A percentile compares a stretch with the other conserved stretches of the same genome.
Evolutionary conservation across 768 basidiomycete species (phyloP).

Genomic region (Grammothele lineata): DNA sequence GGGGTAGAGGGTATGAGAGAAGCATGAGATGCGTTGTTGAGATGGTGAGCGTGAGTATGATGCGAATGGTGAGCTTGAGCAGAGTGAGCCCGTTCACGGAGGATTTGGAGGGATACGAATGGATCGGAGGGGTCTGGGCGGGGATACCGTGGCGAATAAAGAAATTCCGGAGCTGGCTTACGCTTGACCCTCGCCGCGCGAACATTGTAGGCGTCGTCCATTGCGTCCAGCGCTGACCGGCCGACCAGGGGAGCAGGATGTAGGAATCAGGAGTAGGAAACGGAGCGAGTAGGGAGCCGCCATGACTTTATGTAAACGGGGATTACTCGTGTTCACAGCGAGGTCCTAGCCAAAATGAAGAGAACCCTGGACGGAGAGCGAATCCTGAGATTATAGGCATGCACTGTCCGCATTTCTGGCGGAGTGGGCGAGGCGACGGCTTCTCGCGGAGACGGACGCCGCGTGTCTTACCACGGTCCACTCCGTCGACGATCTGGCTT

Average conservation of each 20-base stretch:
- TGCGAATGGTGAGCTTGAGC: constrained; percentile 18
- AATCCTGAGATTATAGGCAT: background rate
- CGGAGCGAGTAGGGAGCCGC: constrained; percentile 1
- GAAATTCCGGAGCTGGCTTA: constrained; percentile 54
- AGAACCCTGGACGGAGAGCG: background rate
- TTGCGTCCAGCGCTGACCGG: constrained; percentile 9
- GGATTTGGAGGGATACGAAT: constrained; percentile 62
- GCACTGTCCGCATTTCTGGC: constrained; percentile 6
- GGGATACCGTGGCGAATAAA: constrained; percentile 54
- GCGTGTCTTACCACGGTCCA: too few species aligned
- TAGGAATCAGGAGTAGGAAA: constrained; percentile 1
- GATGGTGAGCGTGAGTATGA: too few species aligned
- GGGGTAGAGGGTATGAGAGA: constrained; percentile 9
- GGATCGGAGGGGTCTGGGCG: constrained; percentile 65
- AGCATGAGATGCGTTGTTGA: constrained; percentile 10
- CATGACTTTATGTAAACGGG: constrained; percentile 13
- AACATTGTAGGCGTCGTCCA: constrained; percentile 3
- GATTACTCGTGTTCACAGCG: constrained; percentile 10
- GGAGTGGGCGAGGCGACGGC: too few species aligned
- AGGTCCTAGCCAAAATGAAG: background rate
- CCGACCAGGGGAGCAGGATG: constrained; percentile 1
- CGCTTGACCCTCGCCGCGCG: constrained; percentile 36
- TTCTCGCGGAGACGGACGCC: too few species aligned
- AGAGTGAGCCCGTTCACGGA: constrained; percentile 54
- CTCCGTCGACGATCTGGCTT: too few species aligned